A percentile compares a stretch with the other conserved stretches of the same genome.
Evolutionary conservation across 1,284 basidiomycete species (phyloP).

Genomic region (Ustilago trichophora): DNA sequence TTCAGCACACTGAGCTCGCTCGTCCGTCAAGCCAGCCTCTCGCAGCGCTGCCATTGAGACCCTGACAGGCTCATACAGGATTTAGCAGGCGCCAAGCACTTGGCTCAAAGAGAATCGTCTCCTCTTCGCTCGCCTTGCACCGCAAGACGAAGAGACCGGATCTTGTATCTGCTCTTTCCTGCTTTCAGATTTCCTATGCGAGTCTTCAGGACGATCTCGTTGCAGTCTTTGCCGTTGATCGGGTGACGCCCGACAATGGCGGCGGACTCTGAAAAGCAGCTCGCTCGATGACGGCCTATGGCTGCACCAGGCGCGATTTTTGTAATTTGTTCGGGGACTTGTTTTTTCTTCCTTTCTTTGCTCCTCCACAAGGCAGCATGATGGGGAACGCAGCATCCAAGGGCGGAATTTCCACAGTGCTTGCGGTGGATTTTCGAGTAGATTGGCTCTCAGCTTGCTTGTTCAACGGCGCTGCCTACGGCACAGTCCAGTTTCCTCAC

Average conservation of each 20-base stretch:
- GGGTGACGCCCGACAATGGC: background rate
- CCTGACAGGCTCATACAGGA: too few relatives aligned
- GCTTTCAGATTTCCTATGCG: background rate
- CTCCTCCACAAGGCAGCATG: too few relatives aligned
- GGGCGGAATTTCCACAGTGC: conserved; percentile 1
- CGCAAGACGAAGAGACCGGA: too few relatives aligned
- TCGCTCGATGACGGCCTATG: conserved; percentile 7
- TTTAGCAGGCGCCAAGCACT: too few relatives aligned
- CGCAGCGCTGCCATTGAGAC: too few relatives aligned
- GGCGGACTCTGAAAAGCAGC: background rate
- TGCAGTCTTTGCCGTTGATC: background rate
- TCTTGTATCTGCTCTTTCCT: too few relatives aligned
- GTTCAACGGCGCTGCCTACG: conserved; percentile 6
- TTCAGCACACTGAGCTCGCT: too few relatives aligned
- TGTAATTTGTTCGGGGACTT: too few relatives aligned
- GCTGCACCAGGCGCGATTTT: background rate
- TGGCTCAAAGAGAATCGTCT: too few relatives aligned
- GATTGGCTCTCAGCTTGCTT: conserved; percentile 3
- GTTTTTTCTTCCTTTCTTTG: too few relatives aligned
- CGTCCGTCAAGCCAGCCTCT: too few relatives aligned
- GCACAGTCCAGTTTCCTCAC: conserved; percentile 13
- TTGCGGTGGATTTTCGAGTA: conserved; percentile 3
- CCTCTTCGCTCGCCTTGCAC: too few relatives aligned
- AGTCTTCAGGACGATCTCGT: background rate
- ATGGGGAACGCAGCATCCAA: background rate